Evolutionary conservation across 2,329 filamentous ascomycete species (phyloP), one percentile per base, ranked within the genome.

Genomic region (Zymoseptoria ardabiliae): DNA sequence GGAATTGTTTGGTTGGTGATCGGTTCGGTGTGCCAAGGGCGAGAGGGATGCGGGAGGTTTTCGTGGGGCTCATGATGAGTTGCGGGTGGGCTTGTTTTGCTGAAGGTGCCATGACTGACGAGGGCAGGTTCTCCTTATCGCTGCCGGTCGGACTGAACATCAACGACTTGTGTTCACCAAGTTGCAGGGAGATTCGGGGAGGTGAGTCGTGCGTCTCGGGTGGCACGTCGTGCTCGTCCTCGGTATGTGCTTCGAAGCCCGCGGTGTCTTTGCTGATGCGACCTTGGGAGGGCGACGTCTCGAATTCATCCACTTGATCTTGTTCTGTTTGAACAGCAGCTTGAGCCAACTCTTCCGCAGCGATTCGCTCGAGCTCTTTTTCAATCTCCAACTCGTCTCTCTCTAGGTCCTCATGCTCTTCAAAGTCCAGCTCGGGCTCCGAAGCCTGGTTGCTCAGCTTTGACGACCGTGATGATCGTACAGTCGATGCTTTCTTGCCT

Each of bases 41-140:
- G 20, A 81, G 68, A 4, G 79, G 76, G 3, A 78, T 70, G 50
- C 74, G 73, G 11, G 69, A 69, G 2, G 69, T 71, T 19, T 76
- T 74, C 11, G 64, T 67, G 21, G 69, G 73, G 22, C 61, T 68
- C 6, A 70, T 58, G 4, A 67, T 52, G 3, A 63, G 45, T 3
- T 60, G 51, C 23, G 62, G 58, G 11, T 60, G 53, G 48, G 70
- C 62, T 49, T 74, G 74, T 2, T 72, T 68, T 9, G 73, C 20
- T 69, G 74, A 49, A 57, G 67, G 62, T 52, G 58, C 55, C 67
- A 61, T 50, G 58, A 69, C 61, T 50, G 71, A 75, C 21, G 74
- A 72, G 4, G 68, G 68, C 4, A 61, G 55, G 53, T 72, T 72
- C 65, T 59, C 75, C 68, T 72, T 63, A 76, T 79, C 56, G 77